Base-by-base conservation (phyloP, 345 rosid species). In the Erodium maritimum region DNA sequence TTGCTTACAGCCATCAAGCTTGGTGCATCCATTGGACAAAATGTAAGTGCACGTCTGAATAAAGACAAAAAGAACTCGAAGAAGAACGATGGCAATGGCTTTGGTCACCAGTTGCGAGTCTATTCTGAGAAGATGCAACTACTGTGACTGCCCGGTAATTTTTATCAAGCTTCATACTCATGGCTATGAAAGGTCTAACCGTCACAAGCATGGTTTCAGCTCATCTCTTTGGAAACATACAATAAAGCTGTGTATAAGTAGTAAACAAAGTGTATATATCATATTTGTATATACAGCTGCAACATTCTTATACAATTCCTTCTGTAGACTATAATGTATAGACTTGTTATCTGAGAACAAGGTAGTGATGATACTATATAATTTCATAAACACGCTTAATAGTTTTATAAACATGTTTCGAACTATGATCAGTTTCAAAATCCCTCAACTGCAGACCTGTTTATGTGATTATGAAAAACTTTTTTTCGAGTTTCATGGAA, bases 1-100 rank as follows among this genome's bases (percentile, higher is more conserved):
- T 61, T 93, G 2, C 74, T 93, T 55, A 77, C 94, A 25, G 81
- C 85, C 1, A 66, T 83, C 77, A 85, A 77, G 80, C 23, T 85
- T 5, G 96, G 95, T 16, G 19, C 71, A 57, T 76, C 68, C 16
- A 69, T 75, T 0, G 77, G 87, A 50, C 80, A 66, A 67, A 86
- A 72, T 65, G 55, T 82, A 16, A 70, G 79, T 58, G 66, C 80
- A 34, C 73, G 46, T 11, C 1, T 37, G 46, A 37, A 12, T 5
- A 37, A 11, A 12, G 46, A 12, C 46, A 6, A 37, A 37, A 25
- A 7, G 4, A 7, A 25, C 33, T 25, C 33, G 33, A 37, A 37
- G 46, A 29, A 29, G 59, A 56, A 42, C 1, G 59, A 57, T 2
- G 60, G 68, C 55, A 72, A 66, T 82, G 87, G 91, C 66, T 84